These are phyloP conservation scores for Tetradesmus lagerheimii DNA, from an alignment of 139 green algal species.

Conservation along the genomic window DNA sequence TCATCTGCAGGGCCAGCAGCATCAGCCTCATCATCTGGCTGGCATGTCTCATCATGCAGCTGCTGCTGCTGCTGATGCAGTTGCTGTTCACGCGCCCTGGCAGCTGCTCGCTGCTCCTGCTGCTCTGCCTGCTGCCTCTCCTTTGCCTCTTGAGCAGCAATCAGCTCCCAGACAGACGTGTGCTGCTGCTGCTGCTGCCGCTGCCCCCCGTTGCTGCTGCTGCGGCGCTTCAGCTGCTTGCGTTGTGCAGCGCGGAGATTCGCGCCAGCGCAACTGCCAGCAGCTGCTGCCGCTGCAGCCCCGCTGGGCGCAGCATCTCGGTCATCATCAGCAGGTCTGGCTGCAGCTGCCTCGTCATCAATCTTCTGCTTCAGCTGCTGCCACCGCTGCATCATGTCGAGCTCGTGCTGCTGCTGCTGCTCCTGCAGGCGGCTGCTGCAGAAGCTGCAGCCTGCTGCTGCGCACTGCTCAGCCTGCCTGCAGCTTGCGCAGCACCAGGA, in stretches of 20 bases:
- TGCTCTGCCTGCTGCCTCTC: no score
- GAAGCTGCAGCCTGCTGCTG: conserved; percentile 13
- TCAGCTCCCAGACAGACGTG: neutral
- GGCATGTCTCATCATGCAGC: neutral
- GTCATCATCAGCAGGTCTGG: neutral
- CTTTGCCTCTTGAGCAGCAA: neutral
- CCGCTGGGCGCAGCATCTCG: neutral
- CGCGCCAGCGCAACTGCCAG: neutral
- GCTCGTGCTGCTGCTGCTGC: neutral
- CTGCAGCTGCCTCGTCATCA: neutral
- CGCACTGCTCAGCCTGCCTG: neutral
- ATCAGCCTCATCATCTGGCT: neutral
- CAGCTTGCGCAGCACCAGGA: conserved; percentile 1
- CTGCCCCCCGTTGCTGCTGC: neutral
- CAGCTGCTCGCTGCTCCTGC: neutral
- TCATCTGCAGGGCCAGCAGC: neutral
- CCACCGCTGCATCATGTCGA: neutral
- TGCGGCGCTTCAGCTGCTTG: neutral
- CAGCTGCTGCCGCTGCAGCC: neutral
- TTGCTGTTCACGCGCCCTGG: neutral
- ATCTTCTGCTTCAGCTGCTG: conserved; percentile 1
- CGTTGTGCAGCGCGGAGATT: neutral
- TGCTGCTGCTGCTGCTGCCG: neutral
- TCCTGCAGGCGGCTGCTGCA: conserved; percentile 2
- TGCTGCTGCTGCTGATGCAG: neutral